Evolutionary conservation across 148 eudicot genomes (phyloP), one percentile per base, ranked within the genome.

Genomic region (Nepenthes mirabilis): DNA sequence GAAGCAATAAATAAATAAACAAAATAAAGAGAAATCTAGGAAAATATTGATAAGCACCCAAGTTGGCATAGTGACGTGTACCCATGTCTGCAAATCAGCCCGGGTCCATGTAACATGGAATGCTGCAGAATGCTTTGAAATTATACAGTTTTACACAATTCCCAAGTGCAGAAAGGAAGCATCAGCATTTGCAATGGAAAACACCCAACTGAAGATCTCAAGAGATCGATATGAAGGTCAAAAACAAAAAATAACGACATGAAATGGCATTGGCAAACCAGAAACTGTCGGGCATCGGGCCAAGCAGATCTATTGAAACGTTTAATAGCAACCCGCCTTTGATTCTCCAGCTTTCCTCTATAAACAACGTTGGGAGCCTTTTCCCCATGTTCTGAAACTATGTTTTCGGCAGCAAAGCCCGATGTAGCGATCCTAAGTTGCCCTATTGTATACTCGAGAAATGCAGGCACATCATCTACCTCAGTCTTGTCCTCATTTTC

Each of bases 381-480:
- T 68, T 85, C 96, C 45, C 97, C 97, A 69, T 91, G 97, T 72
- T 91, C 97, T 36, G 97, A 91, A 69, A 91, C 96, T 76, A 91
- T 91, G 63, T 88, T 88, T 74, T 91, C 97, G 13, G 65, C 86
- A 2, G 97, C 90, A 80, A 91, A 91, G 49, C 96, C 94, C 33
- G 93, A 88, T 34, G 97, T 91, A 60, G 97, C 90, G 8, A 37
- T 72, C 70, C 83, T 80, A 53, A 91, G 96, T 63, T 85, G 88
- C 34, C 85, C 94, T 55, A 88, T 34, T 52, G 90, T 67, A 66
- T 60, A 91, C 68, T 88, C 90, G 11, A 79, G 83, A 75, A 91
- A 88, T 35, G 73, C 11, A 59, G 87, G 94, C 69, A 85, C 36
- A 56, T 74, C 63, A 11, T 23, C 23, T 23, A 33, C 72, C 63